Base-by-base conservation (phyloP, 2,329 filamentous ascomycete species). In the Paecilomyces dactylethromorphus region DNA sequence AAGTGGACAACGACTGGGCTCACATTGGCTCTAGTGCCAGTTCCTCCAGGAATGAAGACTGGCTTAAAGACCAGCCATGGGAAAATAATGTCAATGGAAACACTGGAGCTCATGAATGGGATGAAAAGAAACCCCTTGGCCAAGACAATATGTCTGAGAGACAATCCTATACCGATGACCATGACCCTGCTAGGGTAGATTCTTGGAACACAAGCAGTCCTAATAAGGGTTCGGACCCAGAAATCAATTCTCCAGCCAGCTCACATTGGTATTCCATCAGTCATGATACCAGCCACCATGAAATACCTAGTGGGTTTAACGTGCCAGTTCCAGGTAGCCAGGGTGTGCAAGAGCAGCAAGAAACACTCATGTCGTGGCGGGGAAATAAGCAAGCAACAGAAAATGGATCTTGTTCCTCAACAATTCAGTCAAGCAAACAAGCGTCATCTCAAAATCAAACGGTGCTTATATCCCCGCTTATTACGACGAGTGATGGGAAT, bases 381-480 rank as follows among this genome's bases (percentile, higher is more conserved):
- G 15, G 15, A 6, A 45, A n/a, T 7, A 8, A 18, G n/a, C 39
- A n/a, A 29, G 8, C 3, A 6, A 24, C 11, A 11, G 11, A 29
- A 10, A 24, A 24, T 24, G 50, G 6, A 24, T 7, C 12, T 24
- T 6, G 2, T 6, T 24, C 26, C 6, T 21, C 50, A 29, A 21
- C 50, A 26, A 12, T 21, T 11, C 21, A 13, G 11, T 6, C 26
- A 12, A 18, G 11, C 10, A 13, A 52, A 26, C 21, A 2, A 52
- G 11, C 21, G 6, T 12, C 21, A 15, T 18, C 13, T 1, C 21
- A 52, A 3, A n/a, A 45, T 45, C 18, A n/a, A 21, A 18, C 15
- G 39, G 39, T 55, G 15, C 57, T 60, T 26, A 56, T 60, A 13
- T 59, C 62, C 11, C 63, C 61, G 21, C 53, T 57, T 21, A 56